Base-by-base conservation (phyloP, 2,329 filamentous ascomycete genomes). In the Boeremia exigua region DNA sequence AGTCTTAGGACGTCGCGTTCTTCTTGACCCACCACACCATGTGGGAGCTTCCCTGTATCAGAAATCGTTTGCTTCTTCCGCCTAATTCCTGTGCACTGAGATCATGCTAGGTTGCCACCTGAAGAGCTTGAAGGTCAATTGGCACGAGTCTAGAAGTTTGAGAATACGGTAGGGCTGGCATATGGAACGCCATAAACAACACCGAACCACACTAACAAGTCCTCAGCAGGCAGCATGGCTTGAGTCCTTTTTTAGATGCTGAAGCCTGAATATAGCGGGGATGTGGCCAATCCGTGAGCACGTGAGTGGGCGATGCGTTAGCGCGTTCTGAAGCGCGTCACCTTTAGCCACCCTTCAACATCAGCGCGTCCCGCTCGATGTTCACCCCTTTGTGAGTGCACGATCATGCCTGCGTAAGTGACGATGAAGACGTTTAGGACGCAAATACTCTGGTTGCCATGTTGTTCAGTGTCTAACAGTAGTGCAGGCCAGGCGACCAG, bases 331-430 rank as follows among this genome's bases (percentile, higher is more conserved):
- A 37, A 60, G 58, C 72, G 70, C 71, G 70, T 73, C 67, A 69
- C 66, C 56, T 38, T 63, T 56, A 64, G 62, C 66, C 65, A 68
- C 63, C 58, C 62, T 37, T 64, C 63, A 49, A 66, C 60, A 56
- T 63, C 60, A 64, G 54, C 58, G 58, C 57, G 60, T 58, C 56
- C 48, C 58, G 58, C 59, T 55, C 45, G 46, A 73, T 74, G 71
- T 62, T 42, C 60, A 62, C 56, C 46, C 51, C 54, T 38, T 29
- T 11, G 23, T 68, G 46, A 70, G 48, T 56, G 37, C 48, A 51
- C 55, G 39, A 73, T 39, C 44, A 75, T 75, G 72, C 72, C 72
- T 68, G 70, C 69, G 72, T 75, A 69, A 58, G 72, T 73, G 15
- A 19, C 11, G 7, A 14, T 15, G 7, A 28, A 38, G 27, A 15